Evolutionary conservation across 2,329 filamentous ascomycete species (phyloP).

Genomic region (Colletotrichum higginsianum): DNA sequence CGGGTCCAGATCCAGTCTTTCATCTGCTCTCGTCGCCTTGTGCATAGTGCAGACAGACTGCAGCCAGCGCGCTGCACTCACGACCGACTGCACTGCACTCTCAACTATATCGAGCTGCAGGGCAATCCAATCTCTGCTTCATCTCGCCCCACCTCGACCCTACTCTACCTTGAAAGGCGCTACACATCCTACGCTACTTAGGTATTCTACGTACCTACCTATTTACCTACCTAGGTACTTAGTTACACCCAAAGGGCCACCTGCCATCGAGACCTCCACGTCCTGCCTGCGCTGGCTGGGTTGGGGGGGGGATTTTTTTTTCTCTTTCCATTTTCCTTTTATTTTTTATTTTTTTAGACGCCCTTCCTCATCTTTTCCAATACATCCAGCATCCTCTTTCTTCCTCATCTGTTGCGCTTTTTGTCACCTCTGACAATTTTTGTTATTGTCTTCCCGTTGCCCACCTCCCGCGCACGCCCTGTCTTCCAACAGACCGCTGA

Average conservation of each 20-base stretch:
- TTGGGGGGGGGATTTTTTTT: background rate
- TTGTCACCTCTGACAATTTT: background rate
- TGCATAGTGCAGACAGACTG: background rate
- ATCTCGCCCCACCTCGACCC: conserved; percentile 35
- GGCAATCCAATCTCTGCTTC: conserved; percentile 37
- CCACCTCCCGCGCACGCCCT: background rate
- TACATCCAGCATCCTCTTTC: conserved; percentile 7
- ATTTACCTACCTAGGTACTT: background rate
- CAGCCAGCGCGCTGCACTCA: background rate
- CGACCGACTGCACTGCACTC: conserved; percentile 10
- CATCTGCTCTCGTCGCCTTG: background rate
- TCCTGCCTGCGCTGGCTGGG: conserved; percentile 12
- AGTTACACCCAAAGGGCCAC: conserved; percentile 30
- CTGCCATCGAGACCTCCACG: conserved; percentile 25
- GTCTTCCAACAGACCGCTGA: conserved; percentile 30
- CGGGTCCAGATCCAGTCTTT: background rate
- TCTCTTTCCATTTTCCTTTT: conserved; percentile 2
- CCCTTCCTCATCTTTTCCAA: conserved; percentile 22
- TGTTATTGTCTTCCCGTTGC: background rate
- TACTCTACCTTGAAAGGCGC: conserved; percentile 39
- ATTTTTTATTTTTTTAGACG: conserved; percentile 11
- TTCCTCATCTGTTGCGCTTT: conserved; percentile 5
- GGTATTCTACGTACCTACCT: background rate
- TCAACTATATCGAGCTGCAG: conserved; percentile 38
- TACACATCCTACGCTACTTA: conserved; percentile 38